phyloP scores from a whole-genome alignment of 805 yeast genomes.

The Candida tallmaniae region DNA sequence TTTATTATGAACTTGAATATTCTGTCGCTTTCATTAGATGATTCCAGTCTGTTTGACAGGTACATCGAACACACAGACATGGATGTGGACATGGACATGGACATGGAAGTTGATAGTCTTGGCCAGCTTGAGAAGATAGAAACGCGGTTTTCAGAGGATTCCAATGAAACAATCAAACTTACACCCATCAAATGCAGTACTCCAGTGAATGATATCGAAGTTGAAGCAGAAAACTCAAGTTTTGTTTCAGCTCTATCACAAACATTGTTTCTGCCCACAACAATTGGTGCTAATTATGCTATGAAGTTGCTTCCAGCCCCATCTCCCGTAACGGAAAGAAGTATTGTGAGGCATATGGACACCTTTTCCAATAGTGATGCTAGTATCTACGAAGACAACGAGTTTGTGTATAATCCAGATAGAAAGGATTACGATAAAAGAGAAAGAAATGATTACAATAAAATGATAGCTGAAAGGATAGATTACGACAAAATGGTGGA shows the following conservation, averaged over 20 bases:
- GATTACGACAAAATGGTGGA: too few species aligned
- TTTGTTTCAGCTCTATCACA: constrained; percentile 15
- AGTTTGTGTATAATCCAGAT: constrained; percentile 14
- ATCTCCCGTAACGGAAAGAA: constrained; percentile 4
- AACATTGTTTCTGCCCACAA: constrained; percentile 29
- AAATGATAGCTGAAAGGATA: too few species aligned
- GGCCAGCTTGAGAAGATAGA: background rate
- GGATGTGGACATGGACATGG: constrained; percentile 1
- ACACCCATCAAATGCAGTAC: constrained; percentile 5
- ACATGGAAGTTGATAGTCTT: constrained; percentile 1
- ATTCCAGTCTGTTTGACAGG: background rate
- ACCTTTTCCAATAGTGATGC: constrained; percentile 13
- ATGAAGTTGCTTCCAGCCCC: constrained; percentile 25
- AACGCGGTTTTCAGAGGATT: background rate
- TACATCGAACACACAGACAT: background rate
- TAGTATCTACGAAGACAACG: constrained; percentile 8
- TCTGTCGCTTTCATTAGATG: constrained; percentile 11
- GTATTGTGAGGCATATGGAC: constrained; percentile 13
- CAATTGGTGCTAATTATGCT: constrained; percentile 39
- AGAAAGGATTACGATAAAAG: constrained; percentile 14
- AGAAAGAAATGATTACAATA: background rate
- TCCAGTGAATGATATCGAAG: constrained; percentile 3
- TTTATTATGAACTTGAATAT: constrained; percentile 8
- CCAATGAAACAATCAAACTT: constrained; percentile 5
- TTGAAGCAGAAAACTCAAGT: constrained; percentile 13